These are phyloP conservation scores for Xylariaceae sp. DNA, from an alignment of 2,329 filamentous ascomycete species.

Conservation along the genomic window DNA sequence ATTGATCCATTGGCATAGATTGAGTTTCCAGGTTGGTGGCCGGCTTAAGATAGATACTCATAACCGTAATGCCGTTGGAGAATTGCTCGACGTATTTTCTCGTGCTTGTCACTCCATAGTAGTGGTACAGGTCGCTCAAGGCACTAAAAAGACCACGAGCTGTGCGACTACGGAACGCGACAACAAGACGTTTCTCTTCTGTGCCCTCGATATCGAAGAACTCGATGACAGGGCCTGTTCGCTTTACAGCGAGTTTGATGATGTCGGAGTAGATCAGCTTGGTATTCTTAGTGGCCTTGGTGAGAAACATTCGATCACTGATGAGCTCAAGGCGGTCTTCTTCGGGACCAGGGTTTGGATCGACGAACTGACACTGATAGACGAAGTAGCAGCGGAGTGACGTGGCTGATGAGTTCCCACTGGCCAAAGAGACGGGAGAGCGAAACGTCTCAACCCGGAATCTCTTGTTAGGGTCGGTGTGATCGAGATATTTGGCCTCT, in stretches of 20 bases:
- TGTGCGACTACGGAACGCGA: constrained; percentile 91
- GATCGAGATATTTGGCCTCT: constrained; percentile 91
- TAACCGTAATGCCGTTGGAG: constrained; percentile 95
- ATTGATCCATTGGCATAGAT: constrained; percentile 80
- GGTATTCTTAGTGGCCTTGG: constrained; percentile 94
- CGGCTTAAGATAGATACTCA: constrained; percentile 89
- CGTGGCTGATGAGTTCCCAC: constrained; percentile 63
- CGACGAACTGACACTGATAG: constrained; percentile 89
- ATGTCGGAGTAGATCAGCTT: constrained; percentile 94
- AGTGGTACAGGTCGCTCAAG: constrained; percentile 93
- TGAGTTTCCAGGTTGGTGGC: constrained; percentile 54
- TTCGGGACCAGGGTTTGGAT: constrained; percentile 66
- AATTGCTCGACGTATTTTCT: constrained; percentile 99
- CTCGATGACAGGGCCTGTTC: constrained; percentile 94
- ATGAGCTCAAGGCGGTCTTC: constrained; percentile 91
- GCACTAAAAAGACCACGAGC: constrained; percentile 93
- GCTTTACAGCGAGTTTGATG: constrained; percentile 75
- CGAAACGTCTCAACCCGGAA: constrained; percentile 98
- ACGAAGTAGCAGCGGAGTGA: constrained; percentile 97
- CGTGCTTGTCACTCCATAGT: constrained; percentile 94
- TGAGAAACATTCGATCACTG: constrained; percentile 88
- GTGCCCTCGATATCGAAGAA: constrained; percentile 93
- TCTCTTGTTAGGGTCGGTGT: constrained; percentile 63
- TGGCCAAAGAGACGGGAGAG: constrained; percentile 75
- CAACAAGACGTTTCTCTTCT: constrained; percentile 87